A percentile compares a stretch with the other conserved stretches of the same genome.
Conservation (phyloP, 768 basidiomycete species). For the Epithele typhae region DNA sequence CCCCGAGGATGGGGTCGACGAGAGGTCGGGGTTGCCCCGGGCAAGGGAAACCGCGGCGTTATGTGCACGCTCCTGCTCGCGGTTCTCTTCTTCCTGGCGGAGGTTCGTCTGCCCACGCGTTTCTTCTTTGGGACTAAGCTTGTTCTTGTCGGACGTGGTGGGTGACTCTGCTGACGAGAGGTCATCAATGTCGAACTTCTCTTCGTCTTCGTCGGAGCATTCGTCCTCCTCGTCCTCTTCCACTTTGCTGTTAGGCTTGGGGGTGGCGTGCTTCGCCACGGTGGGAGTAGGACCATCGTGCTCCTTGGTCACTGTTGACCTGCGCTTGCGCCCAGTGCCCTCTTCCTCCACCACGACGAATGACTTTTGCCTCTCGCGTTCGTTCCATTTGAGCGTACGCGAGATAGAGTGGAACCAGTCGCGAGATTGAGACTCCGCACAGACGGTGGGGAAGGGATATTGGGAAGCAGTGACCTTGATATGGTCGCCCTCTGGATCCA, state of each 20-base stretch:
- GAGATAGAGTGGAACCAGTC: slow-evolving; percentile 99
- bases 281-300: not conserved
- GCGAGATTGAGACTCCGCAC: slow-evolving; percentile 94
- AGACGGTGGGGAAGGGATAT: slow-evolving; percentile 98
- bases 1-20: slow-evolving; percentile 34
- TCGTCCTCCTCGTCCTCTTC: slow-evolving; percentile 49
- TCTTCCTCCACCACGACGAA: slow-evolving; percentile 99
- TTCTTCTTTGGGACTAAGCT: slow-evolving; percentile 16
- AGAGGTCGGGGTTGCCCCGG: slow-evolving; percentile 27
- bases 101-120: slow-evolving; percentile 20
- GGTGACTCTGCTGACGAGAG: slow-evolving; percentile 54
- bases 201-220: slow-evolving; percentile 53
- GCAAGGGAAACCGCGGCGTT: slow-evolving; percentile 29
- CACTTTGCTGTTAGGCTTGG: slow-evolving; percentile 34
- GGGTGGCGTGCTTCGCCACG: slow-evolving; percentile 17
- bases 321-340: slow-evolving; percentile 36
- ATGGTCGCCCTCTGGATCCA: slow-evolving; percentile 96
- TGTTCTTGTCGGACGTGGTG: slow-evolving; percentile 8
- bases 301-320: slow-evolving; percentile 8
- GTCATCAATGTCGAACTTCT: slow-evolving; percentile 93
- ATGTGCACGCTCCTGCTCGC: slow-evolving; percentile 15
- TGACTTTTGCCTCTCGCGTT: slow-evolving; percentile 96
- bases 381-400: slow-evolving; percentile 98
- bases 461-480: slow-evolving; percentile 97
- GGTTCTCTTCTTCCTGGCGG: slow-evolving; percentile 2